Evolutionary conservation across 805 yeast species (phyloP).

Genomic region (Starmerella ratchasimensis): DNA sequence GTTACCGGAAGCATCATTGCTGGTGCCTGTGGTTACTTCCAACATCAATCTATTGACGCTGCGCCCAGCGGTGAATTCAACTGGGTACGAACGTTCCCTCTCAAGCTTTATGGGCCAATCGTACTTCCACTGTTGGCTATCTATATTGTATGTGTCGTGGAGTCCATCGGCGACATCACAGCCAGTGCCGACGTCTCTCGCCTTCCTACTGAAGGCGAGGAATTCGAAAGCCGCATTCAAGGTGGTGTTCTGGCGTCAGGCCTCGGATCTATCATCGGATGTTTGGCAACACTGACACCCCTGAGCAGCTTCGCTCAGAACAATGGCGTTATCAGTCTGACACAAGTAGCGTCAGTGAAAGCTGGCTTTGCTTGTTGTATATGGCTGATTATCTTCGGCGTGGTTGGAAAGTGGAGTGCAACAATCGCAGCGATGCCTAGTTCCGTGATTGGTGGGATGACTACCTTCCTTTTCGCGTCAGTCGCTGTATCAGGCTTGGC

Average conservation of each 20-base stretch:
- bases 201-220: constrained; percentile 65
- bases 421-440: constrained; percentile 75
- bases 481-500: constrained; percentile 65
- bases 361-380: constrained; percentile 73
- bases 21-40: constrained; percentile 78
- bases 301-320: constrained; percentile 88
- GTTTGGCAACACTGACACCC: constrained; percentile 75
- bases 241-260: constrained; percentile 92
- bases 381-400: constrained; percentile 73
- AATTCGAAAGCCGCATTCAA: constrained; percentile 74
- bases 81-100: constrained; percentile 77
- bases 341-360: constrained; percentile 77
- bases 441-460: constrained; percentile 81
- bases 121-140: constrained; percentile 78
- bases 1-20: constrained; percentile 84
- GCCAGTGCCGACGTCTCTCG: constrained; percentile 89
- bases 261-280: constrained; percentile 60
- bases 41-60: constrained; percentile 37
- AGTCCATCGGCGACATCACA: constrained; percentile 87
- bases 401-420: constrained; percentile 76
- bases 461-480: constrained; percentile 57
- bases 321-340: constrained; percentile 85
- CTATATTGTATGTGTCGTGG: constrained; percentile 73
- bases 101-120: constrained; percentile 67
- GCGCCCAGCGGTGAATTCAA: constrained; percentile 77